Percentiles rank a stretch among this genome's conserved stretches.
Evolutionary conservation across 2,329 filamentous ascomycete species (phyloP).

Genomic region (Colletotrichum destructivum): DNA sequence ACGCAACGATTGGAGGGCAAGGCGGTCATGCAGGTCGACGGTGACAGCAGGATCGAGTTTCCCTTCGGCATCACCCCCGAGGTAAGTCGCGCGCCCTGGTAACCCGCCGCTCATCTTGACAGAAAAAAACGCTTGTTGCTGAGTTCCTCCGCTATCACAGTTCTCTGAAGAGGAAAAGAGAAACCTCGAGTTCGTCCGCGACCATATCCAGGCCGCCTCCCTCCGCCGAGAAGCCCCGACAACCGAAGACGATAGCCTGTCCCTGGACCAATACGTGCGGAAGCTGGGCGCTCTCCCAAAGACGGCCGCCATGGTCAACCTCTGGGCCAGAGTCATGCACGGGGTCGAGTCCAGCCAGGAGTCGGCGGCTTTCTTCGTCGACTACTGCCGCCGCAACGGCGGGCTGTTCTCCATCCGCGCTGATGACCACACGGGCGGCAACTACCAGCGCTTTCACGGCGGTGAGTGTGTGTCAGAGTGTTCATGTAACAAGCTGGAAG

Average conservation of each 20-base stretch:
- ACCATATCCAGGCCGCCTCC: constrained; percentile 54
- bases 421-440: constrained; percentile 53
- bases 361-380: constrained; percentile 55
- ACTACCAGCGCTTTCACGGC: constrained; percentile 51
- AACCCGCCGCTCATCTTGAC: neutral
- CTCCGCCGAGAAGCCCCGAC: constrained; percentile 45
- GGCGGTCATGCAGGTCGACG: constrained; percentile 49
- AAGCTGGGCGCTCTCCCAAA: constrained; percentile 51
- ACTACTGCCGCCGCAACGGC: constrained; percentile 54
- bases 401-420: constrained; percentile 54
- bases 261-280: constrained; percentile 53
- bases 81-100: constrained; percentile 38
- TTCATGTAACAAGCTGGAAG: no score
- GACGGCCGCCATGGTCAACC: constrained; percentile 52
- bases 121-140: neutral
- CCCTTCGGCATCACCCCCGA: constrained; percentile 52
- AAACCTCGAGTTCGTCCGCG: constrained; percentile 52
- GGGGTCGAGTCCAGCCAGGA: constrained; percentile 54
- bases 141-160: constrained; percentile 37
- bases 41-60: constrained; percentile 48
- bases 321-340: constrained; percentile 56
- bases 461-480: constrained; percentile 38
- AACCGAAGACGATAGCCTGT: constrained; percentile 50
- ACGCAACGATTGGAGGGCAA: constrained; percentile 50
- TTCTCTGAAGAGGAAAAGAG: constrained; percentile 51